A percentile compares a stretch with the other conserved stretches of the same genome.
These are phyloP conservation scores for Raddia guianensis DNA, from an alignment of 176 grass and related monocot genomes.

Conservation along the genomic window DNA sequence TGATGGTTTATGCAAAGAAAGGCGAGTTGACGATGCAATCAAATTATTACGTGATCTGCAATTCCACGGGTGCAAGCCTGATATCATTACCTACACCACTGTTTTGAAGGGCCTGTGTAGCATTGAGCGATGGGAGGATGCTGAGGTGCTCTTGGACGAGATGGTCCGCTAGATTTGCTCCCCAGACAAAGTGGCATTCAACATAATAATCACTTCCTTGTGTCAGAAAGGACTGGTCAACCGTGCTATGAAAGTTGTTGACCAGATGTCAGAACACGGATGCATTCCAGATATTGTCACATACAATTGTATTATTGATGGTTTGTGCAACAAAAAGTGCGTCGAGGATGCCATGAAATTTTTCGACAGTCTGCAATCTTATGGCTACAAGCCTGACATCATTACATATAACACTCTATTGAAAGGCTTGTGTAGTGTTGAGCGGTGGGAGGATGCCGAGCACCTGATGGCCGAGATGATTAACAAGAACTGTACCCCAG, in stretches of 20 bases:
- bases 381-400: slow-evolving; percentile 55
- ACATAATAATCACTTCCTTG: slow-evolving; percentile 54
- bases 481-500: slow-evolving; percentile 7
- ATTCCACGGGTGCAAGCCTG: slow-evolving; percentile 49
- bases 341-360: slow-evolving; percentile 50
- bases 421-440: slow-evolving; percentile 34
- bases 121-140: slow-evolving; percentile 59
- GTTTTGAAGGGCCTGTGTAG: slow-evolving; percentile 38
- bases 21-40: slow-evolving; percentile 42
- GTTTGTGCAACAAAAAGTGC: slow-evolving; percentile 45
- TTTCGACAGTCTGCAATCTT: slow-evolving; percentile 31
- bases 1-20: slow-evolving; percentile 51
- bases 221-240: slow-evolving; percentile 50
- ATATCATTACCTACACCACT: slow-evolving; percentile 54
- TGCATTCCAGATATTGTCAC: slow-evolving; percentile 55
- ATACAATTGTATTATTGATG: slow-evolving; percentile 53
- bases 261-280: slow-evolving; percentile 57
- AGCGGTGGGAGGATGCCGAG: slow-evolving; percentile 34
- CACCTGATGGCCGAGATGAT: slow-evolving; percentile 33
- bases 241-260: slow-evolving; percentile 46
- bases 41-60: slow-evolving; percentile 45
- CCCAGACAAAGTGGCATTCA: slow-evolving; percentile 53
- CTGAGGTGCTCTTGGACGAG: slow-evolving; percentile 50
- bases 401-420: slow-evolving; percentile 56
- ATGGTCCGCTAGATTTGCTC: slow-evolving; percentile 52